These are phyloP conservation scores for Calocybe gangraenosa DNA, from an alignment of 768 basidiomycete genomes.

Conservation along the genomic window DNA sequence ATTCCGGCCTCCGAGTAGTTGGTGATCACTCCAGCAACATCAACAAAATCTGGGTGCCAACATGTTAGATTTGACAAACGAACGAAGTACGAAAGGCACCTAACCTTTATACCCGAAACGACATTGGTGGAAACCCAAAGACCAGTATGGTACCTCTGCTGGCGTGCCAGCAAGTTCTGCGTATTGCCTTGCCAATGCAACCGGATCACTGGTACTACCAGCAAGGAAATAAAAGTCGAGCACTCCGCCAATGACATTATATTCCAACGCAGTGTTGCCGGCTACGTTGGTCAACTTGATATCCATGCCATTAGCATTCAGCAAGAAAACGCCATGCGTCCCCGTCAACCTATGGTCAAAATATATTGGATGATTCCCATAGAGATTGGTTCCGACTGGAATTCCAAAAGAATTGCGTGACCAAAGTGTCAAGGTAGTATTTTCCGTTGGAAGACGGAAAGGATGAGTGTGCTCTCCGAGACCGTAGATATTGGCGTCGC, in stretches of 20 bases:
- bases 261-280: conserved; percentile 50
- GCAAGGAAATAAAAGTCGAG: conserved; percentile 78
- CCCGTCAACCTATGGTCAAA: conserved; percentile 63
- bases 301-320: conserved; percentile 76
- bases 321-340: conserved; percentile 67
- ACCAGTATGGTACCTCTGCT: conserved; percentile 74
- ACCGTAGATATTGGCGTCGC: conserved; percentile 68
- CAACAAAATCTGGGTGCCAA: conserved; percentile 48
- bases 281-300: conserved; percentile 51
- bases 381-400: conserved; percentile 57
- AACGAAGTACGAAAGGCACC: conserved; percentile 14
- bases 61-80: background rate
- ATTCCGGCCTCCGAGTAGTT: conserved; percentile 59
- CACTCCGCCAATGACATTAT: conserved; percentile 74
- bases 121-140: conserved; percentile 69
- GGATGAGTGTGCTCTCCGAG: conserved; percentile 70
- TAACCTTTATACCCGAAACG: conserved; percentile 62
- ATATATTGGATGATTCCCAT: conserved; percentile 71
- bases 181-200: conserved; percentile 62
- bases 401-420: conserved; percentile 62
- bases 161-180: conserved; percentile 61
- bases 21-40: conserved; percentile 57
- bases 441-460: conserved; percentile 51
- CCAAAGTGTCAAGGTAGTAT: conserved; percentile 54
- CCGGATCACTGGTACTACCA: conserved; percentile 56